phyloP scores from a whole-genome alignment of 768 basidiomycete species.

The Pulveroboletus sp. region DNA sequence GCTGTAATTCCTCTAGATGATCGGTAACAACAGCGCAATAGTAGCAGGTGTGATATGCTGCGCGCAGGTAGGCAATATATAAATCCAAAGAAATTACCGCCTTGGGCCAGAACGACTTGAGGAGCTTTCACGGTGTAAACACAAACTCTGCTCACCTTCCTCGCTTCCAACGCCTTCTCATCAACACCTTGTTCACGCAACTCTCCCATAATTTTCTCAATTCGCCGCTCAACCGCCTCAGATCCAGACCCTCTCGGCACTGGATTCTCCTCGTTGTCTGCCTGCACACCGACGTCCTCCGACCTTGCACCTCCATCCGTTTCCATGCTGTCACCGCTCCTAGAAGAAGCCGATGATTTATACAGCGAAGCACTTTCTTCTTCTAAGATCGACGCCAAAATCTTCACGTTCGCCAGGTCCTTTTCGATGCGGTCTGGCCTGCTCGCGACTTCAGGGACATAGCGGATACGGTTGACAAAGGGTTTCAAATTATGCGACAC shows the following conservation, averaged over 20 bases:
- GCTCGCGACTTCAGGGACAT: constrained; percentile 78
- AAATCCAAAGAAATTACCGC: constrained; percentile 82
- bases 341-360: constrained; percentile 25
- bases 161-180: constrained; percentile 60
- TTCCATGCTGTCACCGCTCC: constrained; percentile 18
- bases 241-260: constrained; percentile 64
- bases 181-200: constrained; percentile 65
- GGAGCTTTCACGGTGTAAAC: constrained; percentile 12
- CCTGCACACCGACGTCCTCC: constrained; percentile 31
- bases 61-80: constrained; percentile 88
- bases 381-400: constrained; percentile 71
- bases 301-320: constrained; percentile 27
- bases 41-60: constrained; percentile 93
- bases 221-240: constrained; percentile 74
- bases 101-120: constrained; percentile 37
- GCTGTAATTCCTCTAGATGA: constrained; percentile 91
- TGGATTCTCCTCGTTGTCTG: constrained; percentile 39
- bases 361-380: constrained; percentile 57
- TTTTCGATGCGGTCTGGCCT: constrained; percentile 74
- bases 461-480: constrained; percentile 72
- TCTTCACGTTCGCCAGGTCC: constrained; percentile 73
- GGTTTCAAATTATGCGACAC: constrained; percentile 77
- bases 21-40: constrained; percentile 93
- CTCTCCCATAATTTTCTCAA: constrained; percentile 71
- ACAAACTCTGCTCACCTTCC: constrained; percentile 52